Percentiles rank a stretch among this genome's conserved stretches.
These are phyloP conservation scores for Erigeron philadelphicus DNA, from an alignment of 140 eudicot genomes.

Conservation along the genomic window DNA sequence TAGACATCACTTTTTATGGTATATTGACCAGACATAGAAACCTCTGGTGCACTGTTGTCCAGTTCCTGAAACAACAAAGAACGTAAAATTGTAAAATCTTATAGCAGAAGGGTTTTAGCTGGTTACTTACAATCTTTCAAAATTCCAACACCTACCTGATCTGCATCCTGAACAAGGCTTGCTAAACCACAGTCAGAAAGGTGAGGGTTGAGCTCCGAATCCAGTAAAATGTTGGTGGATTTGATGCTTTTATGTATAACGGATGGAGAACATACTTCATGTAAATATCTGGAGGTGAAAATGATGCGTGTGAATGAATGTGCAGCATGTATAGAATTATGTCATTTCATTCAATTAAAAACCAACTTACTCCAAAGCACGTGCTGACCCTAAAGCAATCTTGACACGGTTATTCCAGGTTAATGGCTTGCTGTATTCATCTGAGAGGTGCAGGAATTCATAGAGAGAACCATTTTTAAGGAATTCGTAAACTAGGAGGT, in stretches of 20 bases:
- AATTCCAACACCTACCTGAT: constrained; percentile 53
- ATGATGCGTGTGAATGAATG: background rate
- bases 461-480: constrained; percentile 76
- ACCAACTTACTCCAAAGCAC: constrained; percentile 82
- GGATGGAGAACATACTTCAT: constrained; percentile 97
- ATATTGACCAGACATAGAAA: constrained; percentile 86
- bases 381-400: constrained; percentile 95
- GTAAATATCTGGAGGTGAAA: constrained; percentile 62
- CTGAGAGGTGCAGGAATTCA: constrained; percentile 77
- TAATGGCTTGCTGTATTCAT: constrained; percentile 84
- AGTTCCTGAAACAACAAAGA: constrained; percentile 43
- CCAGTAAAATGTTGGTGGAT: constrained; percentile 83
- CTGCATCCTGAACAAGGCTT: constrained; percentile 68
- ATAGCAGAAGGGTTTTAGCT: background rate
- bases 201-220: constrained; percentile 84
- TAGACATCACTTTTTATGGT: constrained; percentile 86
- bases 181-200: constrained; percentile 96
- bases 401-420: constrained; percentile 93
- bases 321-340: background rate
- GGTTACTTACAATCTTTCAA: background rate
- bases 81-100: background rate
- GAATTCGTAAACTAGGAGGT: constrained; percentile 77
- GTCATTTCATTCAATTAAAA: background rate
- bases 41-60: constrained; percentile 85
- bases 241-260: constrained; percentile 80